Base-by-base conservation (phyloP, 495 filamentous ascomycete genomes). In the Cercophora samala region DNA sequence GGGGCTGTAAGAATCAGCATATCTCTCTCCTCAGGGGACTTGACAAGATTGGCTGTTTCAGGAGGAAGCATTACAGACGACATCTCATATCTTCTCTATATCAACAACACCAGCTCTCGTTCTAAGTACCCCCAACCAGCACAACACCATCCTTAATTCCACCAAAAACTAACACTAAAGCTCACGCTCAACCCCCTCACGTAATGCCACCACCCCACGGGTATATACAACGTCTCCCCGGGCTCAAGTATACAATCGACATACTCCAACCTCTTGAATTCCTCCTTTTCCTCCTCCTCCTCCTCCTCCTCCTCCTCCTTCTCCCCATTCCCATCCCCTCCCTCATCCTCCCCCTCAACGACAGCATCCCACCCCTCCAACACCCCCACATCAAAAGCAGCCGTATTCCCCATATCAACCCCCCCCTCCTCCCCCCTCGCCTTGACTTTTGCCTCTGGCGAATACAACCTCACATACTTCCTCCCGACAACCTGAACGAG, bases 151-250 rank as follows among this genome's bases (percentile, higher is more conserved):
- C 26, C 8, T 80, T 75, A 92, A 73, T 91, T 90, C 92, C 93
- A 99, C 95, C 95, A 99, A 75, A 97, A 99, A 76, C 93, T 98
- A 46, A 98, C 93, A 73, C 96, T 98, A 69, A 96, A 91, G 68
- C 95, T 97, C 42, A 89, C 89, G 64, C 85, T 91, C 75, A 97
- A 72, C 46, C 91, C 91, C 68, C 90, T 82, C 5, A 99, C 92
- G 83, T 97, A 98, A 82, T 99, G 95, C 95, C 95, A 99, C 95
- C 95, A 99, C 21, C 94, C 95, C 3, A 91, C 82, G 4, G 95
- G 95, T 63, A 99, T 93, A 79, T 96, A 97, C 66, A 99, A 75
- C 70, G 86, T 90, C 66, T 99, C 93, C 0, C 94, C 95, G 26
- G 88, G 88, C 42, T 83, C 85, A 23, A 99, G 75, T 0, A 98